Evolutionary conservation across 441 rosid genomes (phyloP).

Genomic region (Manihot esculenta): DNA sequence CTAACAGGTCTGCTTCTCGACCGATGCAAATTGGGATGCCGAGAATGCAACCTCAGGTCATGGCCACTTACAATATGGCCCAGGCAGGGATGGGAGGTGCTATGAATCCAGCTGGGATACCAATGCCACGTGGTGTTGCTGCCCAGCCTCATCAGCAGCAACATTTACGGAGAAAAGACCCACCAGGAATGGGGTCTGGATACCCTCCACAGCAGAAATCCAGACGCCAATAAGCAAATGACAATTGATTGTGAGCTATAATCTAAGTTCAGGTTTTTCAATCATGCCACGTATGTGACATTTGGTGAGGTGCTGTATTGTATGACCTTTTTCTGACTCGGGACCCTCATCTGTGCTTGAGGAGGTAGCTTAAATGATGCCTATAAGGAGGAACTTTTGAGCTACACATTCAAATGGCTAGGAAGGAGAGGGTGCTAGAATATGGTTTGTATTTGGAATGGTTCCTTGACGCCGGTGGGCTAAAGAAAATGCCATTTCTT

Average conservation of each 20-base stretch:
- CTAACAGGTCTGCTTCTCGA: constrained; percentile 64
- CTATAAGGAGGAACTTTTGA: neutral
- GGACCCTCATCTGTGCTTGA: neutral
- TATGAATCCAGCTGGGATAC: constrained; percentile 72
- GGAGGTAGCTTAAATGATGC: neutral
- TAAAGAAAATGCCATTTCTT: neutral
- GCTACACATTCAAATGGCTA: neutral
- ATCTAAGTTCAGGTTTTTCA: constrained; percentile 7
- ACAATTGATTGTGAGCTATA: neutral
- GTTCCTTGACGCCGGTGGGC: neutral
- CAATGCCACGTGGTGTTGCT: constrained; percentile 70
- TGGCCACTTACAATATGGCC: constrained; percentile 63
- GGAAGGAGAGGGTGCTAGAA: constrained; percentile 1
- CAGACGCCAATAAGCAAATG: constrained; percentile 60
- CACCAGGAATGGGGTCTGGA: constrained; percentile 77
- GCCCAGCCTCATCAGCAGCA: constrained; percentile 68
- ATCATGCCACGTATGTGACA: neutral
- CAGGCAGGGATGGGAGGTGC: constrained; percentile 67
- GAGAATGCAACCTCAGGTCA: constrained; percentile 75
- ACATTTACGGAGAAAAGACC: constrained; percentile 85
- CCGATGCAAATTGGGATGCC: constrained; percentile 73
- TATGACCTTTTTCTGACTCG: neutral
- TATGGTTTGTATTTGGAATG: neutral
- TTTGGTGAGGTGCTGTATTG: neutral
- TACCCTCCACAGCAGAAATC: constrained; percentile 86